Conservation (phyloP, 2,329 filamentous ascomycete species). For the Nemania sp. region DNA sequence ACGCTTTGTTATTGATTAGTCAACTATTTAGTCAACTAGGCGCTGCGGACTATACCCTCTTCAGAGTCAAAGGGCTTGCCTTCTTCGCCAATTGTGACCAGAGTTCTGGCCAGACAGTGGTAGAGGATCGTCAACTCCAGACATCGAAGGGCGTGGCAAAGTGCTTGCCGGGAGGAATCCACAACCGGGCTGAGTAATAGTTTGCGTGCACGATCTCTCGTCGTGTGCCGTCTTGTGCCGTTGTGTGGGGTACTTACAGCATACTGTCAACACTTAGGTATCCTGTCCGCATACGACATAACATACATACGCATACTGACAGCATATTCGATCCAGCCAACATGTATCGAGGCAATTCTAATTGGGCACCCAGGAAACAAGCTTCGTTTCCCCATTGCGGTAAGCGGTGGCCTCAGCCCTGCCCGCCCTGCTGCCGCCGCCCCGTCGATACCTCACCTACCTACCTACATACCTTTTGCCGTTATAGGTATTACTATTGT, state of each 20-base stretch:
- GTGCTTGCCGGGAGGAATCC: slow-evolving; percentile 11
- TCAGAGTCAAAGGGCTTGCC: slow-evolving; percentile 15
- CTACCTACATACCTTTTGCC: no score
- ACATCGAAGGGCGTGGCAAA: not conserved
- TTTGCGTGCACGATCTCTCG: slow-evolving; percentile 11
- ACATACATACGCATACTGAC: not conserved
- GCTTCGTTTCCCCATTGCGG: slow-evolving; percentile 22
- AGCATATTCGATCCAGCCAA: no score
- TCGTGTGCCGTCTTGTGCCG: not conserved
- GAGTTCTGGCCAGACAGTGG: no score
- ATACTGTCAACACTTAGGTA: not conserved
- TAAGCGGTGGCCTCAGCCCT: slow-evolving; percentile 29
- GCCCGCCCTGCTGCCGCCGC: slow-evolving; percentile 23
- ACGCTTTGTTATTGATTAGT: slow-evolving; percentile 24
- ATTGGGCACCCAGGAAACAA: slow-evolving; percentile 26
- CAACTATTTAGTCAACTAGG: slow-evolving; percentile 19
- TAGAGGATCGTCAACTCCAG: not conserved
- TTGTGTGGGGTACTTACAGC: not conserved
- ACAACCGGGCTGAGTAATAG: slow-evolving; percentile 31
- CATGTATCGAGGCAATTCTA: slow-evolving; percentile 1
- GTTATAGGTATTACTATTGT: not conserved
- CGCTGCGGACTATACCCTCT: slow-evolving; percentile 10
- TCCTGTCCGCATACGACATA: no score
- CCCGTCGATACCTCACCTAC: no score
- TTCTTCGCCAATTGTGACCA: slow-evolving; percentile 15